phyloP scores from a whole-genome alignment of 2,329 filamentous ascomycete species.

The Sphaerulina vaccinii region DNA sequence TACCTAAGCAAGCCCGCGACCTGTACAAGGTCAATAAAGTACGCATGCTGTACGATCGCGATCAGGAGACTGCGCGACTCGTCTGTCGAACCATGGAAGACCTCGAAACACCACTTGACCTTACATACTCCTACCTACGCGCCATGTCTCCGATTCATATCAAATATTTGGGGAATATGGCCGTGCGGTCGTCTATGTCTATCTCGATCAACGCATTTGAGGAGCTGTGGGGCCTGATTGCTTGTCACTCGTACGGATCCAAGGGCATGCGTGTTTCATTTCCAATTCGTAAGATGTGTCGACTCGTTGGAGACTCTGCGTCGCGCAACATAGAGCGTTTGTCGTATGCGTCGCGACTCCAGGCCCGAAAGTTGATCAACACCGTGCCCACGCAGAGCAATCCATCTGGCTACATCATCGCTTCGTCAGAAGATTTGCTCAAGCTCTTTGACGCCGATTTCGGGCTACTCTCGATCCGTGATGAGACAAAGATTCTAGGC shows the following conservation, averaged over 20 bases:
- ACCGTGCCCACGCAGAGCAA: constrained; percentile 77
- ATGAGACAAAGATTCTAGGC: constrained; percentile 86
- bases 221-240: constrained; percentile 84
- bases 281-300: constrained; percentile 88
- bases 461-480: constrained; percentile 76
- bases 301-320: constrained; percentile 79
- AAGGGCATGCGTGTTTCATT: constrained; percentile 88
- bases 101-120: constrained; percentile 71
- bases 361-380: constrained; percentile 85
- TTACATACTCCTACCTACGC: constrained; percentile 79
- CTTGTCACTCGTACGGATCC: constrained; percentile 76
- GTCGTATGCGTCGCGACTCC: constrained; percentile 79
- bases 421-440: constrained; percentile 80
- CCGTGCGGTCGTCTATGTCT: constrained; percentile 89
- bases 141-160: constrained; percentile 89
- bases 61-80: constrained; percentile 73
- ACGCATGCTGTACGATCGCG: constrained; percentile 79
- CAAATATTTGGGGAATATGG: constrained; percentile 86
- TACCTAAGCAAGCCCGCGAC: constrained; percentile 81
- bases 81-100: constrained; percentile 76
- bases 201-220: constrained; percentile 85
- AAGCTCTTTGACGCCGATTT: constrained; percentile 86
- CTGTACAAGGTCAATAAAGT: constrained; percentile 89
- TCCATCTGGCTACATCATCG: constrained; percentile 85
- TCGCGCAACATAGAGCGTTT: constrained; percentile 84